Evolutionary conservation across 495 filamentous ascomycete species (phyloP).

Genomic region (Recurvomyces mirabilis): DNA sequence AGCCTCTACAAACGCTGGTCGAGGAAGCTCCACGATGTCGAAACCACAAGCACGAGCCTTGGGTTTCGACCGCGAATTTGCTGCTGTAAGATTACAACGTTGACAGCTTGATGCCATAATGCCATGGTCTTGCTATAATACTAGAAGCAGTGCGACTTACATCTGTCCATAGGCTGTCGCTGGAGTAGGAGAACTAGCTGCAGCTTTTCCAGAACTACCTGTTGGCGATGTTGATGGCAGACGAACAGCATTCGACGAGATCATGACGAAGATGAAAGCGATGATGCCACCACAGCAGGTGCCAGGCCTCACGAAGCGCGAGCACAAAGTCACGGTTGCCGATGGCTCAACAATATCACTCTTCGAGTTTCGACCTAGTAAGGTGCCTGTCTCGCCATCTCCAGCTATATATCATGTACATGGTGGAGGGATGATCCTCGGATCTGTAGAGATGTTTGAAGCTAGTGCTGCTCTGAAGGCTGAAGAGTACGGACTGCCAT

Average conservation of each 20-base stretch:
- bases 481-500: slow-evolving; percentile 1
- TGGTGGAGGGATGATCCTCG: slow-evolving; percentile 10
- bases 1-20: too few relatives aligned
- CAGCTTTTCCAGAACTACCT: background rate
- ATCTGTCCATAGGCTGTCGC: too few relatives aligned
- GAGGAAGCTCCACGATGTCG: too few relatives aligned
- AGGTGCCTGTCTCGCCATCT: background rate
- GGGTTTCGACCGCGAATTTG: too few relatives aligned
- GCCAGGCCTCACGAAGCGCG: background rate
- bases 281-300: background rate
- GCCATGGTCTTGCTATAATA: too few relatives aligned
- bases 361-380: background rate
- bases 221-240: slow-evolving; percentile 2
- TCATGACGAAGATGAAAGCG: background rate
- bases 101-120: too few relatives aligned
- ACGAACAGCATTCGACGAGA: background rate
- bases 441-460: background rate
- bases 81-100: too few relatives aligned
- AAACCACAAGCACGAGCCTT: too few relatives aligned
- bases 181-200: too few relatives aligned
- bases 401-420: slow-evolving; percentile 7
- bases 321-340: background rate
- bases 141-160: too few relatives aligned
- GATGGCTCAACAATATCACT: background rate
- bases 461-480: background rate